These are phyloP conservation scores for Bipolaris victoriae DNA, from an alignment of 2,329 filamentous ascomycete genomes.

Conservation along the genomic window DNA sequence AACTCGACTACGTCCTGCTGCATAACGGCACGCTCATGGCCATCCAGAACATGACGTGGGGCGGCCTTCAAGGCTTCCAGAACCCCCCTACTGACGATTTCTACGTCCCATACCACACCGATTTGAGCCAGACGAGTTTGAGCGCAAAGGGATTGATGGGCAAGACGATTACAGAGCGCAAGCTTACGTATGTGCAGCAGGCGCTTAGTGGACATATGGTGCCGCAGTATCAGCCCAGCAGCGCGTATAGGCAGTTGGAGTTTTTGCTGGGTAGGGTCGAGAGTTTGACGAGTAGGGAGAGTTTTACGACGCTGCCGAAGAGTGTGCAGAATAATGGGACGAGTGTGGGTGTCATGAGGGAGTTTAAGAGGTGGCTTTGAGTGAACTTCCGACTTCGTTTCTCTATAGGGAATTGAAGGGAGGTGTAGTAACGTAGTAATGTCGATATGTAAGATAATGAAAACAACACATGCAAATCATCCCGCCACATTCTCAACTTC, in stretches of 20 bases:
- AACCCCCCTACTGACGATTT: slow-evolving; percentile 65
- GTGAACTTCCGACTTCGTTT: background rate
- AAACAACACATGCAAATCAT: background rate
- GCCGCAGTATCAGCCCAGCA: slow-evolving; percentile 70
- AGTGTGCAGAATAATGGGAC: slow-evolving; percentile 14
- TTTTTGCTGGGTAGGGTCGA: slow-evolving; percentile 74
- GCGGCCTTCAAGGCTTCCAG: slow-evolving; percentile 73
- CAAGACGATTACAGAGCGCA: slow-evolving; percentile 73
- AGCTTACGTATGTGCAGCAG: slow-evolving; percentile 73
- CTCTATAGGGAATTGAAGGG: background rate
- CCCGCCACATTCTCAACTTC: slow-evolving; percentile 55
- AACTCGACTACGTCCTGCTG: slow-evolving; percentile 71
- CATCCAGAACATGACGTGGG: slow-evolving; percentile 84
- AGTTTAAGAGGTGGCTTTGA: slow-evolving; percentile 20
- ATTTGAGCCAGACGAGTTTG: slow-evolving; percentile 54
- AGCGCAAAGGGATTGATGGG: slow-evolving; percentile 73
- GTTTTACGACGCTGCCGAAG: slow-evolving; percentile 38
- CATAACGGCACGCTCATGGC: slow-evolving; percentile 72
- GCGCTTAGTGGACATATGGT: slow-evolving; percentile 71
- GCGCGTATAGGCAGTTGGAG: slow-evolving; percentile 75
- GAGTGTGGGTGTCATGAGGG: slow-evolving; percentile 7
- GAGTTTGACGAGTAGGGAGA: slow-evolving; percentile 53
- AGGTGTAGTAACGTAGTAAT: background rate
- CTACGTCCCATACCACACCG: slow-evolving; percentile 69
- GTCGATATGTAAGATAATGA: background rate